Percentiles rank a stretch among this genome's conserved stretches.
Evolutionary conservation across 2,329 filamentous ascomycete species (phyloP).

Genomic region (Ceratocystis ficicola): DNA sequence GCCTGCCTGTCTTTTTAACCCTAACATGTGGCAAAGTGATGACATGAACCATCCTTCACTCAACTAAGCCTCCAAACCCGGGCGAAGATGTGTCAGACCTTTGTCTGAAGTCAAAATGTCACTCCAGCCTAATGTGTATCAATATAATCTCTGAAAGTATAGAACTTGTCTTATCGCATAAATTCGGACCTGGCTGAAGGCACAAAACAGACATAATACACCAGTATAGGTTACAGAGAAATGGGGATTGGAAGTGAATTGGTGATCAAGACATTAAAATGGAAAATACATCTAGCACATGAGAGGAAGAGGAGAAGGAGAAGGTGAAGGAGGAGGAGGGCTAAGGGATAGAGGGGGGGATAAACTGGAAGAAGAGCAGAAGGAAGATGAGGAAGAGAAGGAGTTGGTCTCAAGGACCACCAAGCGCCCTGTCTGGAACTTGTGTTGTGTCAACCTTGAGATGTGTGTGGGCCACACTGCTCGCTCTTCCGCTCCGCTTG

Average conservation of each 20-base stretch:
- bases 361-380: neutral
- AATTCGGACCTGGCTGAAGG: neutral
- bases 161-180: neutral
- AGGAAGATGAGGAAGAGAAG: neutral
- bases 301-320: neutral
- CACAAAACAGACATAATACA: neutral
- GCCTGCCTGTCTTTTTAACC: neutral
- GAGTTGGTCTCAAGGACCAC: neutral
- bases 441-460: constrained; percentile 10
- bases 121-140: neutral
- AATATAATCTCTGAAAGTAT: neutral
- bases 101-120: constrained; percentile 3
- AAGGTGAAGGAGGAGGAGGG: neutral
- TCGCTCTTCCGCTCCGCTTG: neutral
- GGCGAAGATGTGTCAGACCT: neutral
- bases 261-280: neutral
- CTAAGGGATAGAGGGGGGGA: neutral
- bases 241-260: neutral
- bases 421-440: constrained; percentile 5
- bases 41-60: neutral
- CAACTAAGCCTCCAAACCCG: neutral
- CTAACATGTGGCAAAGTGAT: neutral
- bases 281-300: neutral
- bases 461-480: neutral
- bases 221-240: neutral